Conservation (phyloP, 2,329 filamentous ascomycete species). For the Cyanodermella asteris region DNA sequence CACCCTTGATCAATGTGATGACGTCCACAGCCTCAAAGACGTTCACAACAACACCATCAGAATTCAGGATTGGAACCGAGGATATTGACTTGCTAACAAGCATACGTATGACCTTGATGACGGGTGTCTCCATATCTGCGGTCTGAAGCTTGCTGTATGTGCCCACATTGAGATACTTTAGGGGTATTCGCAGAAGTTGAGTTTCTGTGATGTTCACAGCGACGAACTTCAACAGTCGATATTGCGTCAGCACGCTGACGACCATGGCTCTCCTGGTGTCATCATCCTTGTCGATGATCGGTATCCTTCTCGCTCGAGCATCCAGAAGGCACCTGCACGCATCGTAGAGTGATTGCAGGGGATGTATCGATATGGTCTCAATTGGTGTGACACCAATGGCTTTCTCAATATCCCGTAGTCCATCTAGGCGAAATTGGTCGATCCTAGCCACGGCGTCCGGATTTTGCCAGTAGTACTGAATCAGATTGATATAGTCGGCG, state of each 20-base stretch:
- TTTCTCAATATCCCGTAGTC: constrained; percentile 84
- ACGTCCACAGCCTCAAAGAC: constrained; percentile 97
- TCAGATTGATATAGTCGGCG: constrained; percentile 95
- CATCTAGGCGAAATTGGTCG: constrained; percentile 82
- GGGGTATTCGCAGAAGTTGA: constrained; percentile 65
- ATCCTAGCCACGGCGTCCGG: constrained; percentile 75
- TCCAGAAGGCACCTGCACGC: constrained; percentile 86
- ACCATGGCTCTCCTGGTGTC: constrained; percentile 85
- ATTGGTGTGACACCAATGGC: constrained; percentile 77
- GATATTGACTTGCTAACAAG: constrained; percentile 89
- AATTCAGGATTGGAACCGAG: constrained; percentile 79
- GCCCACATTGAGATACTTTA: constrained; percentile 66
- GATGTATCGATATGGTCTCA: constrained; percentile 90
- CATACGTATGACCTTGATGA: constrained; percentile 83
- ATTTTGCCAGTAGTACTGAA: constrained; percentile 97
- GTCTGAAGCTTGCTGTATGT: constrained; percentile 66
- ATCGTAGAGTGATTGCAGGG: constrained; percentile 76
- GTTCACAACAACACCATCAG: constrained; percentile 60
- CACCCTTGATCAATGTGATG: constrained; percentile 84
- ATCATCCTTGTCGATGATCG: constrained; percentile 78
- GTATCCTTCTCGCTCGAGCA: constrained; percentile 80
- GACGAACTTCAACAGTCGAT: constrained; percentile 95
- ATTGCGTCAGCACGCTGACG: constrained; percentile 92
- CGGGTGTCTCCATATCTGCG: constrained; percentile 68
- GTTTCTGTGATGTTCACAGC: constrained; percentile 86